phyloP scores from a whole-genome alignment of 306 rosid species.

The Leucaena leucocephala region DNA sequence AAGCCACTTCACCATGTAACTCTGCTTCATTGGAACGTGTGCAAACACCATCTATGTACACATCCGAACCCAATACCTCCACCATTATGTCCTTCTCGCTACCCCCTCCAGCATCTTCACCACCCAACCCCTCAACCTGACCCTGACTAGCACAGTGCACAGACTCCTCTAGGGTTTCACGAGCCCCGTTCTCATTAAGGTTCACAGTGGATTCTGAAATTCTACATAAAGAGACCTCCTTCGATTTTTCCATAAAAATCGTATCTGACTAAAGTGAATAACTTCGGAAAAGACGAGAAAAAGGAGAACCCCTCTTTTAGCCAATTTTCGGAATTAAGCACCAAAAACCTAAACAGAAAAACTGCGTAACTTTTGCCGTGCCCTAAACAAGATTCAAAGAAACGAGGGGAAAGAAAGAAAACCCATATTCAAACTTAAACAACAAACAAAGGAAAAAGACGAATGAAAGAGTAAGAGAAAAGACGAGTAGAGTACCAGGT shows the following conservation, averaged over 20 bases:
- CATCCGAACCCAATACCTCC: constrained; percentile 77
- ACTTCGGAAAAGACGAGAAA: constrained; percentile 15
- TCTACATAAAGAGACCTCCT: constrained; percentile 39
- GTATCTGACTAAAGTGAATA: constrained; percentile 49
- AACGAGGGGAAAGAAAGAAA: background rate
- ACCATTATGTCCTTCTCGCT: constrained; percentile 79
- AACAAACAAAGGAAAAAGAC: background rate
- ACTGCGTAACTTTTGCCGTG: constrained; percentile 28
- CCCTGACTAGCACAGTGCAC: constrained; percentile 28
- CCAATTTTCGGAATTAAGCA: constrained; percentile 5
- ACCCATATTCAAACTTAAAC: constrained; percentile 27
- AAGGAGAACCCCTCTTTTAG: background rate
- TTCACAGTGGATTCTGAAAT: constrained; percentile 50
- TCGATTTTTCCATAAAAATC: constrained; percentile 69
- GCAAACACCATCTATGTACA: constrained; percentile 85
- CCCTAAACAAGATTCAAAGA: constrained; percentile 9
- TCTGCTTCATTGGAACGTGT: constrained; percentile 42
- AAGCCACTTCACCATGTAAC: constrained; percentile 41
- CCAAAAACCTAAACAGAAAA: constrained; percentile 49
- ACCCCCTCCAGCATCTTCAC: constrained; percentile 52
- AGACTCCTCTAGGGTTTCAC: constrained; percentile 50
- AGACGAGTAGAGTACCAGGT: constrained; percentile 52
- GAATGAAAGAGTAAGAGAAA: constrained; percentile 8
- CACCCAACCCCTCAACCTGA: constrained; percentile 44
- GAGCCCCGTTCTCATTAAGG: constrained; percentile 44